These are phyloP conservation scores for Beauveria brongniartii DNA, from an alignment of 2,329 filamentous ascomycete species.

Conservation along the genomic window DNA sequence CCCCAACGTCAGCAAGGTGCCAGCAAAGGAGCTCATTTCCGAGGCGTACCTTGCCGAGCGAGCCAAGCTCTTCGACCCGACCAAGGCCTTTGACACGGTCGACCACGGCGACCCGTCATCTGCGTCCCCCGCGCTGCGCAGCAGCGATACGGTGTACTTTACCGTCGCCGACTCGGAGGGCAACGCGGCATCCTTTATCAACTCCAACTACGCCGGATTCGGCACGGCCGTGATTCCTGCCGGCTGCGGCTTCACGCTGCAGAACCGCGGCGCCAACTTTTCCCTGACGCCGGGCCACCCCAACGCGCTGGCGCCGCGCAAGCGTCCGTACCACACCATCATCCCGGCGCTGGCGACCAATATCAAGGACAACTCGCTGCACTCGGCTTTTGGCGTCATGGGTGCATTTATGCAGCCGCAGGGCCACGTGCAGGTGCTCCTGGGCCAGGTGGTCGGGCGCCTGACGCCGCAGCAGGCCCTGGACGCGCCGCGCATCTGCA, in stretches of 20 bases:
- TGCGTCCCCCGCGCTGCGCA: conserved; percentile 64
- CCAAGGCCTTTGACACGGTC: conserved; percentile 50
- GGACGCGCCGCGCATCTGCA: conserved; percentile 85
- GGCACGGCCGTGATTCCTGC: conserved; percentile 78
- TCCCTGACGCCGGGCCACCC: conserved; percentile 63
- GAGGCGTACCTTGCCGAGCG: conserved; percentile 67
- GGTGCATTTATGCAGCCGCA: conserved; percentile 98
- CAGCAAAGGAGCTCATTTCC: conserved; percentile 60
- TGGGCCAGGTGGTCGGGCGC: conserved; percentile 80
- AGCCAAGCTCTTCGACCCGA: conserved; percentile 47
- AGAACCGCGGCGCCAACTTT: conserved; percentile 90
- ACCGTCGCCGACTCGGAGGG: conserved; percentile 71
- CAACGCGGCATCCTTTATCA: conserved; percentile 94
- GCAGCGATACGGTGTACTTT: conserved; percentile 93
- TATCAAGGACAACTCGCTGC: conserved; percentile 60
- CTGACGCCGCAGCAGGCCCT: conserved; percentile 80
- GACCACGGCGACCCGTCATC: conserved; percentile 55
- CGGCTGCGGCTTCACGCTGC: conserved; percentile 85
- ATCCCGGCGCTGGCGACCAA: conserved; percentile 90
- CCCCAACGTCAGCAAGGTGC: conserved; percentile 63
- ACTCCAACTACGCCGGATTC: conserved; percentile 86
- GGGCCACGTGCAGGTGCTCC: conserved; percentile 84
- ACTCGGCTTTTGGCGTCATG: conserved; percentile 92
- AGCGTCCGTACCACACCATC: conserved; percentile 95
- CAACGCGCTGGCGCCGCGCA: conserved; percentile 70